Percentiles rank a stretch among this genome's conserved stretches.
These are phyloP conservation scores for Leccinum disarticulatum DNA, from an alignment of 768 basidiomycete species.

Conservation along the genomic window DNA sequence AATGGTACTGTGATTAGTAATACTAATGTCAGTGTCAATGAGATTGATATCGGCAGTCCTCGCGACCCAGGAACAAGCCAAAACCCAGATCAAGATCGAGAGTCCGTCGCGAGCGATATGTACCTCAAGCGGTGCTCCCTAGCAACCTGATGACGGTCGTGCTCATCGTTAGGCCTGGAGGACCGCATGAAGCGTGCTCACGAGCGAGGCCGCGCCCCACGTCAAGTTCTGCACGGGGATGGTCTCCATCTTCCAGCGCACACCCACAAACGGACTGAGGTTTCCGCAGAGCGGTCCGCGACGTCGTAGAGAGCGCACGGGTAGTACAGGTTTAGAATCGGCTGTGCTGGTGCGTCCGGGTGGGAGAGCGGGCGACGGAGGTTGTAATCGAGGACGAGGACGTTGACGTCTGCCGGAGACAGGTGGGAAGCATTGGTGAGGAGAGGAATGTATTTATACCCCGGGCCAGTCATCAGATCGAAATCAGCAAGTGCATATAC, in stretches of 20 bases:
- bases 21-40: not conserved
- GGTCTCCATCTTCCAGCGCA: slow-evolving; percentile 61
- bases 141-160: slow-evolving; percentile 13
- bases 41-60: no score
- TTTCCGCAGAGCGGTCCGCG: slow-evolving; percentile 23
- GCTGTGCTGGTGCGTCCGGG: not conserved
- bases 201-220: slow-evolving; percentile 38
- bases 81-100: slow-evolving; percentile 33
- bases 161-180: slow-evolving; percentile 25
- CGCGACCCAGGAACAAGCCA: no score
- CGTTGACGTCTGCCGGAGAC: slow-evolving; percentile 33
- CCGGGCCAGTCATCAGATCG: slow-evolving; percentile 9
- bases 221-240: slow-evolving; percentile 41
- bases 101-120: slow-evolving; percentile 60
- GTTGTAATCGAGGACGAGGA: slow-evolving; percentile 56
- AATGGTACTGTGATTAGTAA: not conserved
- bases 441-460: slow-evolving; percentile 11
- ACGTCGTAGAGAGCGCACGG: slow-evolving; percentile 39
- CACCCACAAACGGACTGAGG: slow-evolving; percentile 7
- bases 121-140: slow-evolving; percentile 27
- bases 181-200: slow-evolving; percentile 37
- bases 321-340: slow-evolving; percentile 39
- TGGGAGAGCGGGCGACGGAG: slow-evolving; percentile 34
- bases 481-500: slow-evolving; percentile 2
- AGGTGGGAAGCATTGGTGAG: slow-evolving; percentile 6